Evolutionary conservation across 257 asterid genomes (phyloP).

Genomic region (Solanum okadae): DNA sequence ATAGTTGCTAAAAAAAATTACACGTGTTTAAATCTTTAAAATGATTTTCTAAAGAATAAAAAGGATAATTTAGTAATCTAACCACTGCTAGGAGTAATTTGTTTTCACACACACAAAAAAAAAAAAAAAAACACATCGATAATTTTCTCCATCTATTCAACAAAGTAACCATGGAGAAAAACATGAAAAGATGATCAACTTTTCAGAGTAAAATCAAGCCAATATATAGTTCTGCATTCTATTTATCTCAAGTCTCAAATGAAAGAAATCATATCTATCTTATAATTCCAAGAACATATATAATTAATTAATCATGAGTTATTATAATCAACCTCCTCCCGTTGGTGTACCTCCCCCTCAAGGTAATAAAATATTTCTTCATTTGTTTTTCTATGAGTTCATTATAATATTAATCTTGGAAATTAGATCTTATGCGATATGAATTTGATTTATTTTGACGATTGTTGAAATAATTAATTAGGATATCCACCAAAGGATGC

Average conservation of each 20-base stretch:
- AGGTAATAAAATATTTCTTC: slow-evolving; percentile 10
- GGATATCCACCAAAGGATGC: slow-evolving; percentile 29
- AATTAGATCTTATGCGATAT: background rate
- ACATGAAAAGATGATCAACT: background rate
- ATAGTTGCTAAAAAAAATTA: background rate
- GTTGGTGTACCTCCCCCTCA: slow-evolving; percentile 30
- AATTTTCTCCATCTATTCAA: background rate
- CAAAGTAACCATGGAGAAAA: background rate
- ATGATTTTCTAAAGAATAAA: background rate
- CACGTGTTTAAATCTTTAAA: background rate
- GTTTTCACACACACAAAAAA: too few relatives aligned
- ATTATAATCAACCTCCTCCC: slow-evolving; percentile 31
- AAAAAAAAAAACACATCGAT: background rate
- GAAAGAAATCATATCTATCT: background rate
- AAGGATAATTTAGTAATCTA: background rate
- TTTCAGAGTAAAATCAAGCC: background rate
- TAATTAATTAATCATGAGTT: slow-evolving; percentile 15
- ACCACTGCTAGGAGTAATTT: background rate
- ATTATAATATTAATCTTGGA: background rate
- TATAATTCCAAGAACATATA: background rate
- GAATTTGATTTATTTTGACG: background rate
- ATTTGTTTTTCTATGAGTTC: background rate
- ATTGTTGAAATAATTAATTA: background rate
- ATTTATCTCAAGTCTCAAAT: background rate
- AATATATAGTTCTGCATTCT: background rate